Base-by-base conservation (phyloP, 2,329 filamentous ascomycete genomes). In the Fusarium gaditjirri region DNA sequence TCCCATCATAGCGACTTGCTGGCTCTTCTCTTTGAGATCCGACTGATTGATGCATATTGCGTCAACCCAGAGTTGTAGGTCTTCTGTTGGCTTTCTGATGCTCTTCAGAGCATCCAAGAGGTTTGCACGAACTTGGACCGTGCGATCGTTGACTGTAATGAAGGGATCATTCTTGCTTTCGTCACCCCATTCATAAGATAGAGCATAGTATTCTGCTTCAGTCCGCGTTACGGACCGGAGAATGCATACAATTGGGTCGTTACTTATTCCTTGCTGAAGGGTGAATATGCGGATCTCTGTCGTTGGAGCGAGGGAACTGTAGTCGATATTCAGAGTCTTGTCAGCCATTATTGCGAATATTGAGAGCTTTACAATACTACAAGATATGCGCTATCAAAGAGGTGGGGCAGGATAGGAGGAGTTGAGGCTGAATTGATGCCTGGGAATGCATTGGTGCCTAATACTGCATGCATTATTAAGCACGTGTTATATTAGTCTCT, bases 211-310 rank as follows among this genome's bases (percentile, higher is more conserved):
- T 21, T 33, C 5, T 2, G 46, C 46, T 4, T 3, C 46, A 12
- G 12, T 29, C 1, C 21, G 46, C 0, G 3, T 13, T 1, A 19
- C 46, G n/a, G 46, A 14, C 4, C 2, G 0, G 21, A 49, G 46
- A 21, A 6, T 4, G 5, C 29, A 49, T 23, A 23, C 5, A 1
- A 49, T 16, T 6, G 7, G 1, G 17, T 33, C 46, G 4, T 17
- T 1, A 6, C 1, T 21, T 13, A 0, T 5, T 6, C 29, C 46
- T 19, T 3, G 14, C 1, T 33, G 0, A 11, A 49, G 29, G 2
- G 1, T 49, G 7, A 49, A 14, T 33, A 49, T 13, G 1, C 46
- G 29, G 10, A 7, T 33, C 6, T 46, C 19, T 9, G 8, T n/a
- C 13, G 25, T 41, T 23, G 12, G 21, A 3, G 12, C 12, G 8